Evolutionary conservation across 2,329 filamentous ascomycete genomes (phyloP), one percentile per base, ranked within the genome.

Genomic region (Colletotrichum sp.): DNA sequence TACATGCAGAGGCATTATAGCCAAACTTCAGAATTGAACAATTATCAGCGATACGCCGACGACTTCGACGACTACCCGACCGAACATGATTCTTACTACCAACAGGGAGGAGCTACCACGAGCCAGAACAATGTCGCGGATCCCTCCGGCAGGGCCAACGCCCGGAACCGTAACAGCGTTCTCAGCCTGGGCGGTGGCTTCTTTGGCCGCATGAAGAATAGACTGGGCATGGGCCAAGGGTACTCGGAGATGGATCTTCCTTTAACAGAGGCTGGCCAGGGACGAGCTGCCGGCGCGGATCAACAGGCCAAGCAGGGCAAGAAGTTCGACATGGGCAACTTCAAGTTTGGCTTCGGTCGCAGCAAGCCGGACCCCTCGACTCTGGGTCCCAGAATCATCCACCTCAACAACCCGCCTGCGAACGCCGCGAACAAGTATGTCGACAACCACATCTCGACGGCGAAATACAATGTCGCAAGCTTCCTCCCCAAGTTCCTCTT

Each of bases 191-290:
- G 96, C 77, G 96, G 96, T 77, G 96, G 96, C 21, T 87, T 99
- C 77, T 88, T 98, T 81, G 97, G 96, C 60, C 93, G 91, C 81
- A 94, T 96, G 57, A 99, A 98, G 88, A 96, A 94, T 83, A 95
- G 94, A 89, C 87, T 99, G 77, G 96, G 97, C 69, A 96, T 98
- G 93, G 94, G 92, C 26, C 90, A 94, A 80, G 91, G 93, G 78
- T 99, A 99, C 85, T 98, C 96, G 39, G 97, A 99, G 86, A 99
- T 99, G 97, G 96, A 99, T 83, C 89, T 99, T 71, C 97, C 97
- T 16, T 89, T 99, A 85, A 99, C 96, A 7, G 95, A 99, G 83
- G 87, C 93, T 0, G 86, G 87, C 64, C 87, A 89, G 80, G 86
- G 77, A 60, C 81, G 87, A 79, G 85, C 86, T 81, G 80, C 88